A percentile compares a stretch with the other conserved stretches of the same genome.
These are phyloP conservation scores for Tephrocybe rancida DNA, from an alignment of 768 basidiomycete species.

Conservation along the genomic window DNA sequence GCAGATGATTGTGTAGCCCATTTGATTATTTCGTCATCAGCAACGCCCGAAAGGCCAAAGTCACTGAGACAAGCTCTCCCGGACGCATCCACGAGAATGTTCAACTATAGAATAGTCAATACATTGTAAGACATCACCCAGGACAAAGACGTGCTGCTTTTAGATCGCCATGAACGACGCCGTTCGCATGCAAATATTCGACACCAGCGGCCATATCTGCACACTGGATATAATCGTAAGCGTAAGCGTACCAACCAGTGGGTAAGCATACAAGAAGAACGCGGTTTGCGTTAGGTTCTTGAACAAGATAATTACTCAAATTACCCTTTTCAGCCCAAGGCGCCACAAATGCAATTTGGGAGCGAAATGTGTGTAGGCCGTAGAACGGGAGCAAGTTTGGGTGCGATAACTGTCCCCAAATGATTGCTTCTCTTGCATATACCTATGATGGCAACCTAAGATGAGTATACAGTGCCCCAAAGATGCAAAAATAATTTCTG, in stretches of 20 bases:
- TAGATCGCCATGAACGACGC: conserved; percentile 31
- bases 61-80: conserved; percentile 26
- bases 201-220: conserved; percentile 27
- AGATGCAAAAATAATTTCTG: not conserved
- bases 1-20: conserved; percentile 5
- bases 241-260: no score
- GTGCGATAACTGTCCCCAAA: conserved; percentile 32
- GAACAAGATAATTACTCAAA: conserved; percentile 27
- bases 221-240: not conserved
- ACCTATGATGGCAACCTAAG: not conserved
- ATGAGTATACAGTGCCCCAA: not conserved
- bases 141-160: conserved; percentile 20
- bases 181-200: conserved; percentile 23
- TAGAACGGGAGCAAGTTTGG: conserved; percentile 30
- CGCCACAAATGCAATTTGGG: conserved; percentile 32
- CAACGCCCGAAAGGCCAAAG: conserved; percentile 27
- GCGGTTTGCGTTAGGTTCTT: conserved; percentile 22
- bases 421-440: conserved; percentile 12
- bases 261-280: conserved; percentile 29
- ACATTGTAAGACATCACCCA: not conserved
- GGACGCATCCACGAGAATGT: conserved; percentile 25
- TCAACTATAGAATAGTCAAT: conserved; percentile 11
- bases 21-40: conserved; percentile 20
- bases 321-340: conserved; percentile 25
- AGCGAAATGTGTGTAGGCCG: conserved; percentile 24